Base-by-base conservation (phyloP, 441 rosid genomes). In the Corymbia calophylla region DNA sequence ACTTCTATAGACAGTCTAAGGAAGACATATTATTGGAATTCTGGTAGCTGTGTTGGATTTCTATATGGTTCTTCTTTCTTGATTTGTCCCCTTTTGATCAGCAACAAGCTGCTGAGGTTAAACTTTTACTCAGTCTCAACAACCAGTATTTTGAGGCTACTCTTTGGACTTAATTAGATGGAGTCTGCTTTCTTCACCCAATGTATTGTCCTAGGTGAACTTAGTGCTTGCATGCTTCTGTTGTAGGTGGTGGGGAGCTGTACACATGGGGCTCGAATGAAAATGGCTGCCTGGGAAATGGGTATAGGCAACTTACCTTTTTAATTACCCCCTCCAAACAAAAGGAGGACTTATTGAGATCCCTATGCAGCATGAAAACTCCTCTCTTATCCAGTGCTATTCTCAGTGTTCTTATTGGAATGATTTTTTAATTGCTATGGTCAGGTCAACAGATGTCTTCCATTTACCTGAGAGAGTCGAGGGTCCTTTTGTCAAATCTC, bases 201-300 rank as follows among this genome's bases (percentile, higher is more conserved):
- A 54, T 88, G 54, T 21, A 2, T 55, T 77, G 70, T 35, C 31
- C 25, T 32, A 8, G 29, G 51, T 70, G 80, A 64, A 10, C 29
- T 53, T 55, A 66, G 48, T 86, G 19, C 77, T 86, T 54, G 53
- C 17, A 23, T 86, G 89, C 53, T 86, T 58, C 73, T 91, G 81
- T 88, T 49, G 31, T 91, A 96, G 98, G 96, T 91, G 90, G 93
- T 89, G 98, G 99, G 88, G 99, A 96, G 88, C 95, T 97, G 32
- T 95, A 95, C 91, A 93, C 98, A 3, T 98, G 98, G 98, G 99
- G 99, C 35, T 94, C 97, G 86, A 97, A 98, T 90, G 99, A 98
- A 92, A 98, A 96, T 92, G 99, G 99, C 87, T 98, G 99, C 93
- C 99, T 98, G 87, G 99, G 99, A 88, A 92, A 93, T 82, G 96